Evolutionary conservation across 2,329 filamentous ascomycete genomes (phyloP).

Genomic region (Tympanopsis confertula): DNA sequence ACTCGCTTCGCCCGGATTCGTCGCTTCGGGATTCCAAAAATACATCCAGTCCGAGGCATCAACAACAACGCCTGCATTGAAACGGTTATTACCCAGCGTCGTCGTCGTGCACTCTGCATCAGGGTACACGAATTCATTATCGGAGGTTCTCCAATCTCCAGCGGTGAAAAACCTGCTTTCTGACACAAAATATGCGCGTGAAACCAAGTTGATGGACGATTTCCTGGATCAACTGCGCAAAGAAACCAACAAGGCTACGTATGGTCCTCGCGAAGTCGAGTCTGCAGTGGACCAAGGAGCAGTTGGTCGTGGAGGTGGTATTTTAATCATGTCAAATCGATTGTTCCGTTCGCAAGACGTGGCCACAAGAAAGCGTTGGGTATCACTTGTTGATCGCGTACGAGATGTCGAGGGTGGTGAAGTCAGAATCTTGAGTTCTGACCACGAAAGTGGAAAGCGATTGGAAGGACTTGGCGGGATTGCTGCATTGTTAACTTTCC

Average conservation of each 20-base stretch:
- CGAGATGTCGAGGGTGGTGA: background rate
- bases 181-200: background rate
- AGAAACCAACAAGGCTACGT: conserved; percentile 1
- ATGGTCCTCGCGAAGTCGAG: conserved; percentile 1
- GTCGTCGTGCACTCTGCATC: conserved; percentile 1
- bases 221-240: conserved; percentile 1
- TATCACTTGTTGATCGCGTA: background rate
- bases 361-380: background rate
- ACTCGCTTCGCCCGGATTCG: background rate
- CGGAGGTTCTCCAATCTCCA: background rate
- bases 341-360: conserved; percentile 1
- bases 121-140: background rate
- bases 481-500: background rate
- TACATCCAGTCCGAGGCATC: background rate
- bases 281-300: conserved; percentile 1
- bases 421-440: background rate
- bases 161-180: background rate
- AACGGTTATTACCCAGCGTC: background rate
- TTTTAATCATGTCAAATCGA: background rate
- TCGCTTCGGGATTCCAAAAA: background rate
- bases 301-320: background rate
- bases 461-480: background rate
- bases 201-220: conserved; percentile 1
- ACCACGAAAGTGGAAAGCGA: background rate
- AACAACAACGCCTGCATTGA: background rate